Percentiles rank a stretch among this genome's conserved stretches.
Evolutionary conservation across 257 asterid genomes (phyloP).

Genomic region (Lantana camara): DNA sequence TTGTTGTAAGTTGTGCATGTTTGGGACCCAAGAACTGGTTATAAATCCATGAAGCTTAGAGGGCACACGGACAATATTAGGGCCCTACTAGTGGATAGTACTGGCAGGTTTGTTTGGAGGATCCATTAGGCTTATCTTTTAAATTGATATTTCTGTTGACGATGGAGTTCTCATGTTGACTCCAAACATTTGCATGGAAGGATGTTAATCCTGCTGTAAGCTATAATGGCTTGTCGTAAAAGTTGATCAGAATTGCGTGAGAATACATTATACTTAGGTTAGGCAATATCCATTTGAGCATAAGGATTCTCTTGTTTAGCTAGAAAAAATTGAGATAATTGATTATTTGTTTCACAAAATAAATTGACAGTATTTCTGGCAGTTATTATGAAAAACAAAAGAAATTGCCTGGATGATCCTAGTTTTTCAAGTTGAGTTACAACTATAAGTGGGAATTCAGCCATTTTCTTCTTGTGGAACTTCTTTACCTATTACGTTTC

Average conservation of each 20-base stretch:
- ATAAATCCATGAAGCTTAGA: slow-evolving; percentile 82
- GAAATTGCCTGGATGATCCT: slow-evolving; percentile 8
- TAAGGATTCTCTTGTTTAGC: slow-evolving; percentile 3
- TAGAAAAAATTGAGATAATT: background rate
- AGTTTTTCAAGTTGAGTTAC: too few species aligned
- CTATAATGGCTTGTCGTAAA: background rate
- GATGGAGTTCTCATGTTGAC: slow-evolving; percentile 1
- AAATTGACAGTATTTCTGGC: background rate
- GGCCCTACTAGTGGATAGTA: slow-evolving; percentile 71
- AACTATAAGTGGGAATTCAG: too few species aligned
- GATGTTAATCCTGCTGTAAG: background rate
- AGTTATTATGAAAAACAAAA: background rate
- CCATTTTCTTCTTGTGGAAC: background rate
- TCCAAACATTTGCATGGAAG: background rate
- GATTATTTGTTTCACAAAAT: background rate
- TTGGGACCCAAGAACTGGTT: slow-evolving; percentile 91
- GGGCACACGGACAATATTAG: slow-evolving; percentile 91
- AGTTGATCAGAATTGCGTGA: slow-evolving; percentile 3
- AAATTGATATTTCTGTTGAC: background rate
- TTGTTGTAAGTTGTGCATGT: slow-evolving; percentile 71
- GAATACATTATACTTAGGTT: background rate
- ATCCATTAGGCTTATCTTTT: slow-evolving; percentile 8
- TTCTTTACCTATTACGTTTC: too few species aligned
- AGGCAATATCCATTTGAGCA: background rate
- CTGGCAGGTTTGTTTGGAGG: slow-evolving; percentile 67